Evolutionary conservation across 2,329 filamentous ascomycete genomes (phyloP).

Genomic region (Purpureocillium takamizusanense): DNA sequence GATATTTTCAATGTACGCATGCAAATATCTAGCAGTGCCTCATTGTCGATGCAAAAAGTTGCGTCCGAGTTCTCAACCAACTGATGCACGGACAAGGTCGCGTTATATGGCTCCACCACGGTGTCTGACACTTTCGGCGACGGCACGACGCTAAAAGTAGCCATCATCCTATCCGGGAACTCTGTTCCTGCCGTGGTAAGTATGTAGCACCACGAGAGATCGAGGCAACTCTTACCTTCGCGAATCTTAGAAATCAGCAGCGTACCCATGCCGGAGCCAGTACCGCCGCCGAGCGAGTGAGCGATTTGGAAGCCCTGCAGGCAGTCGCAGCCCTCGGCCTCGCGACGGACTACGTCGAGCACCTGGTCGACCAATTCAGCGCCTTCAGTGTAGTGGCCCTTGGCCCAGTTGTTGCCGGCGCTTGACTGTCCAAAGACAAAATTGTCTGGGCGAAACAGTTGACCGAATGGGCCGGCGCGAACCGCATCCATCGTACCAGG

Average conservation of each 20-base stretch:
- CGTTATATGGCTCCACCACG: slow-evolving; percentile 99
- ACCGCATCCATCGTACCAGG: slow-evolving; percentile 99
- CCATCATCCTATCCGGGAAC: slow-evolving; percentile 99
- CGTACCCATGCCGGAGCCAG: slow-evolving; percentile 99
- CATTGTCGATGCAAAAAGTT: slow-evolving; percentile 99
- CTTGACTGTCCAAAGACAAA: slow-evolving; percentile 99
- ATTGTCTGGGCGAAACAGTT: slow-evolving; percentile 99
- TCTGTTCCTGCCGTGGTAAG: too few relatives aligned
- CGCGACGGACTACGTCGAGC: slow-evolving; percentile 94
- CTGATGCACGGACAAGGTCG: slow-evolving; percentile 97
- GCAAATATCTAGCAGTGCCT: slow-evolving; percentile 99
- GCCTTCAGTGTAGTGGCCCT: slow-evolving; percentile 99
- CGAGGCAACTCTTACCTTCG: too few relatives aligned
- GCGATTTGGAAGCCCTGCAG: slow-evolving; percentile 99
- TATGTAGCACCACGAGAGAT: too few relatives aligned
- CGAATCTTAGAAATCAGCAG: slow-evolving; percentile 99
- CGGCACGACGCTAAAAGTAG: slow-evolving; percentile 97
- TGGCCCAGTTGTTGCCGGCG: slow-evolving; percentile 99
- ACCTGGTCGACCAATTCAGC: slow-evolving; percentile 98
- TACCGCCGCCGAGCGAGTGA: slow-evolving; percentile 99
- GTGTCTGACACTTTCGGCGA: slow-evolving; percentile 99
- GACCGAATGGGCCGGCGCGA: slow-evolving; percentile 93
- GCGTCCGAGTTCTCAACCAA: slow-evolving; percentile 99
- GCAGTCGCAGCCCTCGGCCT: slow-evolving; percentile 98
- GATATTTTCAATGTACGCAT: slow-evolving; percentile 99